phyloP scores from a whole-genome alignment of 1,139 yeast genomes.

The Sugiyamaella sp. region DNA sequence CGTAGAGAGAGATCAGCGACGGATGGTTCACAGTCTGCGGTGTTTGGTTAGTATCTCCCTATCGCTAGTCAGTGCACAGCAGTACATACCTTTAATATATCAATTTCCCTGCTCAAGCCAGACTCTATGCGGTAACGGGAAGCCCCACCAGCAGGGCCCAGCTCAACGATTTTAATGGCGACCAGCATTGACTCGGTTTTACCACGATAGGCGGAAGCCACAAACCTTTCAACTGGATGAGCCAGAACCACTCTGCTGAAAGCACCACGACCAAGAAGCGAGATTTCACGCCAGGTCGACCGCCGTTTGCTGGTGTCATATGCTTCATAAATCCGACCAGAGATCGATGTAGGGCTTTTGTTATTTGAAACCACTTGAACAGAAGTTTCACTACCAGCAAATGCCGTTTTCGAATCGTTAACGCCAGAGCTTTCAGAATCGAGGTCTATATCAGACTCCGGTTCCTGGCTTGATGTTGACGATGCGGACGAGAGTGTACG shows the following conservation, averaged over 20 bases:
- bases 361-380: too few species aligned
- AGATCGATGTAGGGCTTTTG: too few species aligned
- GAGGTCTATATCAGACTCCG: not conserved
- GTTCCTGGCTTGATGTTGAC: not conserved
- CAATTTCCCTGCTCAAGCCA: constrained; percentile 74
- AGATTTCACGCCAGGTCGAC: constrained; percentile 42
- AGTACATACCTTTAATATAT: constrained; percentile 49
- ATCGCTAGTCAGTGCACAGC: not conserved
- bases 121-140: constrained; percentile 61
- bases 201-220: constrained; percentile 48
- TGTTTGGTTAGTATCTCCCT: constrained; percentile 31
- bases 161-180: constrained; percentile 39
- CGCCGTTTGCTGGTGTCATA: constrained; percentile 32
- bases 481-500: not conserved
- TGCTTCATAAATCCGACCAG: constrained; percentile 34
- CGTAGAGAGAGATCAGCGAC: constrained; percentile 49
- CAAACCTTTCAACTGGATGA: constrained; percentile 36
- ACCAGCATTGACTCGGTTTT: constrained; percentile 37
- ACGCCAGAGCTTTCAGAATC: too few species aligned
- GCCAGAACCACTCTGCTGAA: constrained; percentile 47
- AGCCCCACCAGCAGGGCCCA: constrained; percentile 33
- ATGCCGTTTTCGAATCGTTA: too few species aligned
- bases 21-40: constrained; percentile 43
- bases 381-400: too few species aligned
- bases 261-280: constrained; percentile 46